Evolutionary conservation across 345 rosid genomes (phyloP).

Genomic region (Garcia nutans): DNA sequence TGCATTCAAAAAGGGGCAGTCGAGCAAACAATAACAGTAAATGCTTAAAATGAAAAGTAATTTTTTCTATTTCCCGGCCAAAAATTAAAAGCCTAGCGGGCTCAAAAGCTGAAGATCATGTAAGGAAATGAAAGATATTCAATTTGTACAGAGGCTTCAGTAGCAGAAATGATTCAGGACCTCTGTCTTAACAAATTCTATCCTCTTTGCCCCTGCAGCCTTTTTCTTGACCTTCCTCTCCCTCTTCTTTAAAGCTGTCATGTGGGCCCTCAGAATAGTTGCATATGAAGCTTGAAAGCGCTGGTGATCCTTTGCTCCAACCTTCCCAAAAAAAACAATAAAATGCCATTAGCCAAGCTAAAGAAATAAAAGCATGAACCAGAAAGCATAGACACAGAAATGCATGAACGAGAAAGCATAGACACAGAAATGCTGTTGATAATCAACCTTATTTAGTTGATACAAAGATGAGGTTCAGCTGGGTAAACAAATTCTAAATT

Average conservation of each 20-base stretch:
- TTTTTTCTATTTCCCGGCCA: not conserved
- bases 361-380: not conserved
- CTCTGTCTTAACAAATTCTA: slow-evolving; percentile 42
- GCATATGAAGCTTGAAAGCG: slow-evolving; percentile 96
- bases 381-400: not conserved
- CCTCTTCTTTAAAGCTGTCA: slow-evolving; percentile 87
- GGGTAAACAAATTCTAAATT: not conserved
- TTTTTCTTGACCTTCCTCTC: slow-evolving; percentile 92
- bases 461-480: not conserved
- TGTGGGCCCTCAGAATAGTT: slow-evolving; percentile 83
- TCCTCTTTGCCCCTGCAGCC: slow-evolving; percentile 55
- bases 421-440: not conserved
- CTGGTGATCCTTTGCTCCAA: slow-evolving; percentile 86
- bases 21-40: slow-evolving; percentile 19
- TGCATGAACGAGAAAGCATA: not conserved
- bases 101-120: not conserved
- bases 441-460: not conserved
- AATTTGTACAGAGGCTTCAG: slow-evolving; percentile 1
- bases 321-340: slow-evolving; percentile 40
- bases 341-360: slow-evolving; percentile 8
- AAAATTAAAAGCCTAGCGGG: not conserved
- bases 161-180: slow-evolving; percentile 16
- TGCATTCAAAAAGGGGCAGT: not conserved
- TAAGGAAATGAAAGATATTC: slow-evolving; percentile 1
- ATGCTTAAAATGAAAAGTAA: slow-evolving; percentile 11